Conservation (phyloP, 2,329 filamentous ascomycete species). For the Aspergillus carbonarius region DNA sequence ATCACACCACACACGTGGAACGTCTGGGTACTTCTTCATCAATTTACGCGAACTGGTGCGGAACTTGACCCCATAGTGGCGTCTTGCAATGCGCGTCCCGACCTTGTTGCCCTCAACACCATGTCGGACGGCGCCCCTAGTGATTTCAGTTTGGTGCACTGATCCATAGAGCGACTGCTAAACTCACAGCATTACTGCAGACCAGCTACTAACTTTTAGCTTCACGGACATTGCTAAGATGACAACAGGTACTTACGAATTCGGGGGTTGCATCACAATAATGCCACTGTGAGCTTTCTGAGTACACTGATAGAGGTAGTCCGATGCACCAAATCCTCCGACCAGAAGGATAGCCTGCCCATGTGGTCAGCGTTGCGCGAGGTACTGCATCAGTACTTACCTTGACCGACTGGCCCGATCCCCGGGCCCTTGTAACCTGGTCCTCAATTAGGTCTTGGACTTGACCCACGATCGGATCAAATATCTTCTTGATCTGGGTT, state of each 20-base stretch:
- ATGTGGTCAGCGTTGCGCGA: neutral
- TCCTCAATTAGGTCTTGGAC: conserved; percentile 23
- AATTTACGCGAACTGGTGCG: neutral
- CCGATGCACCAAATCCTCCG: conserved; percentile 39
- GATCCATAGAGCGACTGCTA: neutral
- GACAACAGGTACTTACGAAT: conserved; percentile 21
- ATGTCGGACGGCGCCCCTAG: conserved; percentile 24
- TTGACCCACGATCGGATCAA: conserved; percentile 27
- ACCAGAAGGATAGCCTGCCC: conserved; percentile 38
- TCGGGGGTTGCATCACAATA: conserved; percentile 33
- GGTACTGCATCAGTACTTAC: neutral
- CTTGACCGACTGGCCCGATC: conserved; percentile 5
- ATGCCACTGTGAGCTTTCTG: conserved; percentile 21
- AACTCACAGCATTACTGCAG: conserved; percentile 16
- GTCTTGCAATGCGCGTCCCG: conserved; percentile 18
- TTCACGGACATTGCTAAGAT: neutral
- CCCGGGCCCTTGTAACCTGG: conserved; percentile 16
- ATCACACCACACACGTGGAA: neutral
- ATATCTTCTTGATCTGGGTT: conserved; percentile 22
- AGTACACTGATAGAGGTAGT: conserved; percentile 35
- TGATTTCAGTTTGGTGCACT: neutral
- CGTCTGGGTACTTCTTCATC: neutral
- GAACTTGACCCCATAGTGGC: conserved; percentile 13
- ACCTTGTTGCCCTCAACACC: conserved; percentile 24
- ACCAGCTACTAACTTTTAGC: conserved; percentile 21